phyloP scores from a whole-genome alignment of 305 asterid genomes.

The Ruellia speciosa region DNA sequence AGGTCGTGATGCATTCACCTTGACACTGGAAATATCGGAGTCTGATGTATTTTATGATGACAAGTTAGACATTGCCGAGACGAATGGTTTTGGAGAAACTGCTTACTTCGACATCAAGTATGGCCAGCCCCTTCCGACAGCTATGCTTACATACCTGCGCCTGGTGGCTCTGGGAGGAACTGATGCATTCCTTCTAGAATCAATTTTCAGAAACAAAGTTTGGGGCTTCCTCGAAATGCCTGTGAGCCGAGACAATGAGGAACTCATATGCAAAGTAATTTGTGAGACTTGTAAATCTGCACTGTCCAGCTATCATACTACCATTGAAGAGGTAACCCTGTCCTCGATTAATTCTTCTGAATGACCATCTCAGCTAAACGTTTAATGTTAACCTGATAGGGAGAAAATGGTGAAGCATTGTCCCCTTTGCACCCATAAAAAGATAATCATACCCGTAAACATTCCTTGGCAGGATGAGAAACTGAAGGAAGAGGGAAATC shows the following conservation, averaged over 20 bases:
- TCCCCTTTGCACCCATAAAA: too few relatives aligned
- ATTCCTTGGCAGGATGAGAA: constrained; percentile 59
- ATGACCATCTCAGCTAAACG: neutral
- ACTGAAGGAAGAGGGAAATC: constrained; percentile 54
- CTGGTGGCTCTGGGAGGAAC: constrained; percentile 69
- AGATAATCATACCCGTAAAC: too few relatives aligned
- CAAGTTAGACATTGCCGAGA: constrained; percentile 82
- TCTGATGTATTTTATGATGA: constrained; percentile 55
- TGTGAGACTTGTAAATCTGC: constrained; percentile 67
- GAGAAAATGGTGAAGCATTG: too few relatives aligned
- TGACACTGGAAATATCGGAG: constrained; percentile 71
- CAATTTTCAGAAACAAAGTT: constrained; percentile 58
- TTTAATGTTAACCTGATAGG: too few relatives aligned
- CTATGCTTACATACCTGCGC: constrained; percentile 68
- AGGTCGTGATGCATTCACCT: constrained; percentile 66
- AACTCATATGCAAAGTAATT: constrained; percentile 67
- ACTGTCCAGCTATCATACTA: constrained; percentile 67
- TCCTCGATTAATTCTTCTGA: constrained; percentile 1
- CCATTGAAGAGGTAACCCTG: constrained; percentile 68
- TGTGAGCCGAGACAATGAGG: constrained; percentile 76
- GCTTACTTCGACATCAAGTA: constrained; percentile 74
- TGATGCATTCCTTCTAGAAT: constrained; percentile 80
- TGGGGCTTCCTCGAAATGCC: constrained; percentile 80
- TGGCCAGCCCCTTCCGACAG: constrained; percentile 61
- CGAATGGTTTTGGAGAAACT: constrained; percentile 54